phyloP scores from a whole-genome alignment of 768 basidiomycete genomes.

The Leccinum ochraceum region DNA sequence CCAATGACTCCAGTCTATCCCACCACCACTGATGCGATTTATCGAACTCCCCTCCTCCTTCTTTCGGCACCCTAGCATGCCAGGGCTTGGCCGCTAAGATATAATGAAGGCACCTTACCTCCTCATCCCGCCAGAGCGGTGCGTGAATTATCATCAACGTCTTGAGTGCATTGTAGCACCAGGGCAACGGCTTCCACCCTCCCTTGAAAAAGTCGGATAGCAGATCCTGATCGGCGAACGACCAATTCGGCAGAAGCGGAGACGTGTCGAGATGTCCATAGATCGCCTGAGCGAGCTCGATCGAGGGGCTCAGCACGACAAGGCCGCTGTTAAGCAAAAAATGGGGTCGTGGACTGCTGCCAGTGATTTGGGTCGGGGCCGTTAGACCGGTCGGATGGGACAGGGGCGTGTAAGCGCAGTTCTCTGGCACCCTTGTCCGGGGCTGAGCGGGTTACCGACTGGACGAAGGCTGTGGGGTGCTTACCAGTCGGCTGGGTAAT shows the following conservation, averaged over 20 bases:
- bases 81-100: slow-evolving; percentile 89
- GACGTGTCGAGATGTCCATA: slow-evolving; percentile 44
- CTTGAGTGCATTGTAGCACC: slow-evolving; percentile 92
- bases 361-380: slow-evolving; percentile 43
- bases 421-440: slow-evolving; percentile 73
- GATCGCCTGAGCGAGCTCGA: slow-evolving; percentile 52
- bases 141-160: slow-evolving; percentile 73
- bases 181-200: slow-evolving; percentile 76
- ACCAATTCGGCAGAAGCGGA: slow-evolving; percentile 52
- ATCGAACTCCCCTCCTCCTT: slow-evolving; percentile 47
- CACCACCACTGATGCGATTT: slow-evolving; percentile 79
- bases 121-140: slow-evolving; percentile 79
- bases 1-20: slow-evolving; percentile 53
- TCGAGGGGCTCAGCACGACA: slow-evolving; percentile 81
- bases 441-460: slow-evolving; percentile 1
- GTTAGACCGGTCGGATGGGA: slow-evolving; percentile 46
- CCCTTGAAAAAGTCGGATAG: slow-evolving; percentile 78
- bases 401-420: slow-evolving; percentile 77
- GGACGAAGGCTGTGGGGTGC: slow-evolving; percentile 7
- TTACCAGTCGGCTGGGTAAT: slow-evolving; percentile 91
- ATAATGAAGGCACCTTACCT: slow-evolving; percentile 86
- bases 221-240: slow-evolving; percentile 94
- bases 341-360: slow-evolving; percentile 67
- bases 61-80: slow-evolving; percentile 50
- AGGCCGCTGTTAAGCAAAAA: slow-evolving; percentile 88